Base-by-base conservation (phyloP, 495 filamentous ascomycete genomes). In the Aspergillus conjunctus region DNA sequence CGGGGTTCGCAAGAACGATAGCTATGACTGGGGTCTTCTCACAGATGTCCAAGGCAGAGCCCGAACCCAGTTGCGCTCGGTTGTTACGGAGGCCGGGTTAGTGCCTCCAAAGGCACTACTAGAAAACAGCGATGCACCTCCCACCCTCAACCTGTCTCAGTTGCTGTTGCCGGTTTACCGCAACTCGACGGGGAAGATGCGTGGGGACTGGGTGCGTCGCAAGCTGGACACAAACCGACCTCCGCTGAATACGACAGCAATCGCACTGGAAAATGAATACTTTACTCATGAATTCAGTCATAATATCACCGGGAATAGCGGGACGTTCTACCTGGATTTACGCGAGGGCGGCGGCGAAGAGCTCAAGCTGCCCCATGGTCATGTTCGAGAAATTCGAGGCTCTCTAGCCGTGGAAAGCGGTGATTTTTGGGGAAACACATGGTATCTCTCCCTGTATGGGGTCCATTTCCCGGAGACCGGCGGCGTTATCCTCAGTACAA, bases 401-500 rank as follows among this genome's bases (percentile, higher is more conserved):
- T 81, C 83, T 14, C 68, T 91, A 56, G 83, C 82, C n/a, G 79
- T 95, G 49, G 82, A 90, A 68, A 91, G 91, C 62, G 82, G 86
- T 33, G 80, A 75, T 15, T 86, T 82, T 49, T 84, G 77, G 72
- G 84, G 88, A 30, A 84, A 85, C 68, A 88, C 85, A 63, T 91
- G 88, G 83, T 86, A 90, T 57, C 80, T 95, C 70, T 81, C 81
- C 22, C 73, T 96, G 41, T 84, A 89, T 66, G 94, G 94, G 18
- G 82, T 94, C 5, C 93, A 97, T 77, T 93, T 90, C 77, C 86
- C 87, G 26, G 77, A 83, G 26, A 81, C 85, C 49, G 94, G 94
- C 4, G 80, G 83, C 6, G 87, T 95, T 44, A 73, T 97, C 15
- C 71, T 97, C 54, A 90, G 87, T 8, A 97, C 94, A 1, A 91